These are phyloP conservation scores for Exophiala sp. DNA, from an alignment of 2,329 filamentous ascomycete genomes.

Conservation along the genomic window DNA sequence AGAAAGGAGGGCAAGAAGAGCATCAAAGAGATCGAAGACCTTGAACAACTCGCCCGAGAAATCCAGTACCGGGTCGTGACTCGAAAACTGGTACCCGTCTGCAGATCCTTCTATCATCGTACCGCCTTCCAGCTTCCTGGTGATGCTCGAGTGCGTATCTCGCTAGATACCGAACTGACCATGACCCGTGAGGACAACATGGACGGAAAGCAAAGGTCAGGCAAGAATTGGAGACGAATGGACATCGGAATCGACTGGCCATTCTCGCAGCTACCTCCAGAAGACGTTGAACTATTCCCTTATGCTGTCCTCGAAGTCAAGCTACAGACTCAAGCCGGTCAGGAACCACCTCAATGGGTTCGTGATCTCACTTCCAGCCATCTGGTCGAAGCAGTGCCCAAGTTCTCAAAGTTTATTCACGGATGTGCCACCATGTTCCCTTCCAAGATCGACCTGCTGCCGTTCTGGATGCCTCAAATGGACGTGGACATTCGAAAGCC, in stretches of 20 bases:
- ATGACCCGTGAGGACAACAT: slow-evolving; percentile 96
- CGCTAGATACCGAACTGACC: slow-evolving; percentile 89
- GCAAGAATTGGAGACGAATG: slow-evolving; percentile 92
- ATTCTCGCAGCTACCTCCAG: slow-evolving; percentile 79
- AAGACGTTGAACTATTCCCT: slow-evolving; percentile 86
- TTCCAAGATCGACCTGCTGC: slow-evolving; percentile 79
- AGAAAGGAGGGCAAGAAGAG: slow-evolving; percentile 93
- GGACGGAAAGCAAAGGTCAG: slow-evolving; percentile 70
- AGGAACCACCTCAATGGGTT: slow-evolving; percentile 95
- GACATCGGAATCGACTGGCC: slow-evolving; percentile 97
- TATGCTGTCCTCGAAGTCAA: slow-evolving; percentile 97
- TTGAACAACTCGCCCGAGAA: slow-evolving; percentile 85
- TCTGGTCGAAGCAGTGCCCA: slow-evolving; percentile 96
- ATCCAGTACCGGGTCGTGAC: slow-evolving; percentile 91
- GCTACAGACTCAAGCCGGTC: slow-evolving; percentile 90
- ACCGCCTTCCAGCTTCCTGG: slow-evolving; percentile 97
- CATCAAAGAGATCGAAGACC: slow-evolving; percentile 80
- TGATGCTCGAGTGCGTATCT: slow-evolving; percentile 93
- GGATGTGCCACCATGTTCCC: slow-evolving; percentile 86
- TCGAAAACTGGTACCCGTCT: slow-evolving; percentile 82
- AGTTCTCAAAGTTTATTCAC: slow-evolving; percentile 99
- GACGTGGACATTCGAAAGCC: slow-evolving; percentile 95
- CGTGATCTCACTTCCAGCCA: slow-evolving; percentile 88
- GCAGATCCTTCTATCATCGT: slow-evolving; percentile 94
- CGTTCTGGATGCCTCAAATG: slow-evolving; percentile 99